Conservation (phyloP, 805 yeast genomes). For the Clavispora santaluciae region DNA sequence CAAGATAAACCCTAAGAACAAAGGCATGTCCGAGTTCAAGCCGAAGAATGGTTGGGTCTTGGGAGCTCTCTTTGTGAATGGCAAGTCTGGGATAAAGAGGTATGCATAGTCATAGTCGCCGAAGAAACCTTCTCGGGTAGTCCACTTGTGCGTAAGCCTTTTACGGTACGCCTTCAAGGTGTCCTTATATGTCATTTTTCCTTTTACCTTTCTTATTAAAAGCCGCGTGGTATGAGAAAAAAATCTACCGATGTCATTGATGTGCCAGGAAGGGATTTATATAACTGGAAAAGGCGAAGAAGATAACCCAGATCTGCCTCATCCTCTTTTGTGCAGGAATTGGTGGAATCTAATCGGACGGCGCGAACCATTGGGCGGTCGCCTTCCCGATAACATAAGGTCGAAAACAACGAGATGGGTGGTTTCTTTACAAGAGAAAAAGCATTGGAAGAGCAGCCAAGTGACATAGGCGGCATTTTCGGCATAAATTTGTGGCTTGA, state of each 20-base stretch:
- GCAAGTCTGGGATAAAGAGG: constrained; percentile 75
- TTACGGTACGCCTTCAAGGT: constrained; percentile 6
- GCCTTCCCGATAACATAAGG: constrained; percentile 9
- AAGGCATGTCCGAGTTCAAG: constrained; percentile 72
- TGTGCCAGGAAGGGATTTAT: neutral
- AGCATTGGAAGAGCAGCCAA: too few species aligned
- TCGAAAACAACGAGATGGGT: neutral
- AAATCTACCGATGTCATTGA: too few species aligned
- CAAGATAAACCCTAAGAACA: constrained; percentile 67
- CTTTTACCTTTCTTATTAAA: too few species aligned
- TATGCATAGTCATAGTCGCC: constrained; percentile 84
- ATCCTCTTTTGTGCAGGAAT: neutral
- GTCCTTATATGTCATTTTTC: neutral
- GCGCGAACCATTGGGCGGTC: constrained; percentile 6
- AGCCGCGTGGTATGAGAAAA: too few species aligned
- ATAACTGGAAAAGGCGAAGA: neutral
- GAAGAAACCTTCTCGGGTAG: constrained; percentile 75
- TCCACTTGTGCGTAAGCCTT: constrained; percentile 40
- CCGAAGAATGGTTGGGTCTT: constrained; percentile 80
- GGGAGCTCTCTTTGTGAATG: constrained; percentile 47
- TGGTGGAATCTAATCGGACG: neutral
- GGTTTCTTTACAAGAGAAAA: neutral
- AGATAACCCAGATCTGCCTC: neutral
- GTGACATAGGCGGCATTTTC: too few species aligned
- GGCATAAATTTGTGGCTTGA: too few species aligned